phyloP scores from a whole-genome alignment of 2,329 filamentous ascomycete genomes.

The Hypoxylon sp. region DNA sequence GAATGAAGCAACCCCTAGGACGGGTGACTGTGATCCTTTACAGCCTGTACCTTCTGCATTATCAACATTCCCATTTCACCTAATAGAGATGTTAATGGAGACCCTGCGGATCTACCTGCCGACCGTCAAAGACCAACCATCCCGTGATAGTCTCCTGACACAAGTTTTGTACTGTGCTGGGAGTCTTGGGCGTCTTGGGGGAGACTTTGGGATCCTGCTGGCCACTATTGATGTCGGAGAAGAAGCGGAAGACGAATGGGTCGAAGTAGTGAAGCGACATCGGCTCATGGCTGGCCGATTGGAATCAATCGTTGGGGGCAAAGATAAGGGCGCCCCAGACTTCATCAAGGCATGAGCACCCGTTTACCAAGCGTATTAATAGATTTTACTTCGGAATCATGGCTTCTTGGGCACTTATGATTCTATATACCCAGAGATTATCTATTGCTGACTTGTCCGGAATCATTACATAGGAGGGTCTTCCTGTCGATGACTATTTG shows the following conservation, averaged over 20 bases:
- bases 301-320: slow-evolving; percentile 75
- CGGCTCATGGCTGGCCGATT: slow-evolving; percentile 84
- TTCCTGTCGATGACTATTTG: too few species aligned
- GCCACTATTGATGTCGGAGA: slow-evolving; percentile 69
- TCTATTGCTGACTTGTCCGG: not conserved
- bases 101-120: slow-evolving; percentile 84
- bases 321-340: slow-evolving; percentile 54
- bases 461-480: not conserved
- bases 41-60: slow-evolving; percentile 80
- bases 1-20: slow-evolving; percentile 38
- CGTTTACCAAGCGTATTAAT: not conserved
- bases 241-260: slow-evolving; percentile 79
- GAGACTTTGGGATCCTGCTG: slow-evolving; percentile 92
- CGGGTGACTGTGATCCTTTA: slow-evolving; percentile 59
- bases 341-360: slow-evolving; percentile 32
- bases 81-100: slow-evolving; percentile 84
- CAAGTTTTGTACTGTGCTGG: slow-evolving; percentile 95
- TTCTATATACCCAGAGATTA: not conserved
- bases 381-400: not conserved
- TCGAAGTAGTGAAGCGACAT: slow-evolving; percentile 90
- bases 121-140: slow-evolving; percentile 82
- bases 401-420: not conserved
- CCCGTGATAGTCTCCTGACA: slow-evolving; percentile 88
- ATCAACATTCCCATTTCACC: slow-evolving; percentile 85
- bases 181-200: slow-evolving; percentile 89